Conservation (phyloP, 495 filamentous ascomycete genomes). For the Penicillium ochrochloron region DNA sequence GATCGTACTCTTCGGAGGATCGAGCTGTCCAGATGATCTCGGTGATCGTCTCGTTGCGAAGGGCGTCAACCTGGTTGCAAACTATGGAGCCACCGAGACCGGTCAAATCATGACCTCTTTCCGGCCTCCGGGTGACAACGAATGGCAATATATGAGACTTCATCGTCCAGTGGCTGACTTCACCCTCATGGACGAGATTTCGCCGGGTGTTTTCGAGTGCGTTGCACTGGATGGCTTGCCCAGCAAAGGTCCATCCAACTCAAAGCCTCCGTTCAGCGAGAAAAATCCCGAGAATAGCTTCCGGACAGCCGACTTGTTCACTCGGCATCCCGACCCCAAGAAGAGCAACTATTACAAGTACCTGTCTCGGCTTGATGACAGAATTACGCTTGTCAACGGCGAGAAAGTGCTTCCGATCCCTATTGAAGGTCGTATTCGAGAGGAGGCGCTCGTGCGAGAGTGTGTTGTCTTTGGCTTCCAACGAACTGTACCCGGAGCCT, state of each 20-base stretch:
- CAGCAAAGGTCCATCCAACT: slow-evolving; percentile 64
- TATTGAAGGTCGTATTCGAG: slow-evolving; percentile 55
- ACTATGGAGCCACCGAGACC: slow-evolving; percentile 59
- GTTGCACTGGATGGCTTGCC: slow-evolving; percentile 64
- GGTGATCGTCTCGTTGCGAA: slow-evolving; percentile 57
- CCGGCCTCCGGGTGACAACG: slow-evolving; percentile 51
- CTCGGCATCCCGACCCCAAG: slow-evolving; percentile 49
- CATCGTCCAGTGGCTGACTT: slow-evolving; percentile 37
- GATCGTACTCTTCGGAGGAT: slow-evolving; percentile 56
- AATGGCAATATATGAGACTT: slow-evolving; percentile 70
- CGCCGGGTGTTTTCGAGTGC: slow-evolving; percentile 60
- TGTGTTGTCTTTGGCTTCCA: slow-evolving; percentile 47
- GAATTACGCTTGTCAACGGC: slow-evolving; percentile 65
- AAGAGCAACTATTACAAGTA: slow-evolving; percentile 63
- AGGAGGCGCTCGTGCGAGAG: slow-evolving; percentile 41
- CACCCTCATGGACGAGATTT: slow-evolving; percentile 59
- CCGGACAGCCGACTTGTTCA: slow-evolving; percentile 53
- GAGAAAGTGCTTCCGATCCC: slow-evolving; percentile 72
- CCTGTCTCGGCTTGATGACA: slow-evolving; percentile 61
- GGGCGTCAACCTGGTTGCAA: slow-evolving; percentile 58
- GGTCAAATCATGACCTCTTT: slow-evolving; percentile 62
- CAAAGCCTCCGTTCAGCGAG: slow-evolving; percentile 60
- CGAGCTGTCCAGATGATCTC: slow-evolving; percentile 59
- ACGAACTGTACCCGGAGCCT: slow-evolving; percentile 44
- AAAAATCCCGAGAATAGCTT: slow-evolving; percentile 51